phyloP scores from a whole-genome alignment of 2,329 filamentous ascomycete genomes.

The Cladosporium sp. region DNA sequence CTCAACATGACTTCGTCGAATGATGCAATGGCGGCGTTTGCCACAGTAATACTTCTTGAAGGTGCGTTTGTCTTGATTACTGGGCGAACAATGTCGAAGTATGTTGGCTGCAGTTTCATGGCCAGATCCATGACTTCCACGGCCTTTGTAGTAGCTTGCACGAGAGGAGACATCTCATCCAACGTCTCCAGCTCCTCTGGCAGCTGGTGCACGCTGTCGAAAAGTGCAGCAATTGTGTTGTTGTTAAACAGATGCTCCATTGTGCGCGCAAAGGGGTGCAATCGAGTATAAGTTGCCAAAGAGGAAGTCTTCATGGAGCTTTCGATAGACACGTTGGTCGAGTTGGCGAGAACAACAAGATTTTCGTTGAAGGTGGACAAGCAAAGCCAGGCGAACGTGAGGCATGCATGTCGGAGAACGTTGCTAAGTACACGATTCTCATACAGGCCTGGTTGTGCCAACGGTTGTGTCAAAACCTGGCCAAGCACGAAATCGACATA shows the following conservation, averaged over 20 bases:
- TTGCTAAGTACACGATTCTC: constrained; percentile 47
- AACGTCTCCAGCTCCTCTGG: constrained; percentile 66
- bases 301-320: constrained; percentile 67
- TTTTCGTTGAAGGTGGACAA: constrained; percentile 90
- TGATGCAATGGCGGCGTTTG: constrained; percentile 73
- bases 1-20: constrained; percentile 89
- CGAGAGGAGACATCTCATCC: constrained; percentile 71
- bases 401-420: constrained; percentile 70
- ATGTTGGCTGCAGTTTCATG: constrained; percentile 84
- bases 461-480: constrained; percentile 36
- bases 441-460: constrained; percentile 59
- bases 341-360: constrained; percentile 77
- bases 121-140: constrained; percentile 79
- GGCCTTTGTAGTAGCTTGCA: constrained; percentile 72
- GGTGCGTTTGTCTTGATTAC: constrained; percentile 63
- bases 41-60: constrained; percentile 56
- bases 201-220: constrained; percentile 73
- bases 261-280: constrained; percentile 88
- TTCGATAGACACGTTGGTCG: constrained; percentile 71
- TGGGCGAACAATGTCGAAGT: constrained; percentile 80
- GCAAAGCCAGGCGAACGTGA: constrained; percentile 77
- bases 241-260: constrained; percentile 99
- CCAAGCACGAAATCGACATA: constrained; percentile 91
- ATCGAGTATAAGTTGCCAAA: constrained; percentile 71
- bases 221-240: constrained; percentile 73